These are phyloP conservation scores for Penicillium silybi DNA, from an alignment of 495 filamentous ascomycete species.

Conservation along the genomic window DNA sequence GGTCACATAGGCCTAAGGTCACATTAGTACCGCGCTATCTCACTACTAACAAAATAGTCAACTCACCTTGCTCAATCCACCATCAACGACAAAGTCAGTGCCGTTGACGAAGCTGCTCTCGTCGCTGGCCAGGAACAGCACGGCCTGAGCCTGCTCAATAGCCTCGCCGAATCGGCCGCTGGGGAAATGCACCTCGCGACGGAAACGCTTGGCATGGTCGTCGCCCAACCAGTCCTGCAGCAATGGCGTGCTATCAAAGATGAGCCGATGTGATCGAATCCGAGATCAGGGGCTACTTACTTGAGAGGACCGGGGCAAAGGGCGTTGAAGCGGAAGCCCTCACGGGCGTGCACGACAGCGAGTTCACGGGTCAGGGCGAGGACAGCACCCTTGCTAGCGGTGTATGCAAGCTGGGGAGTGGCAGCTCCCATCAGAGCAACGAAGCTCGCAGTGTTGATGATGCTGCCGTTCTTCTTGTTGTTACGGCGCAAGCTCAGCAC, in stretches of 20 bases:
- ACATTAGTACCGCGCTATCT: conserved; percentile 11
- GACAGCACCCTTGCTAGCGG: conserved; percentile 91
- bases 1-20: conserved; percentile 74
- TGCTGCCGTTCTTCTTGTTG: conserved; percentile 69
- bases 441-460: conserved; percentile 95
- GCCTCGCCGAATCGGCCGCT: conserved; percentile 93
- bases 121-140: conserved; percentile 90
- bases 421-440: conserved; percentile 89
- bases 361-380: conserved; percentile 79
- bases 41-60: neutral
- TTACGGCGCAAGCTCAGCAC: conserved; percentile 76
- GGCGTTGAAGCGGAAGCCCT: conserved; percentile 83
- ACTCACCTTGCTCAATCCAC: conserved; percentile 80
- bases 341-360: conserved; percentile 78
- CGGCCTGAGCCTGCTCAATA: conserved; percentile 91
- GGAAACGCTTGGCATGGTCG: conserved; percentile 74
- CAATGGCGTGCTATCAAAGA: conserved; percentile 56
- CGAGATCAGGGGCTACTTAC: conserved; percentile 29
- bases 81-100: conserved; percentile 92
- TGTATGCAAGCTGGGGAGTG: conserved; percentile 95
- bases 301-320: conserved; percentile 93
- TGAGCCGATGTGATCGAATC: neutral
- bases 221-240: conserved; percentile 95
- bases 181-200: conserved; percentile 94
- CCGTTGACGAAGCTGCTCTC: conserved; percentile 94